Conservation (phyloP, 306 rosid genomes). For the Rosa multiflora region DNA sequence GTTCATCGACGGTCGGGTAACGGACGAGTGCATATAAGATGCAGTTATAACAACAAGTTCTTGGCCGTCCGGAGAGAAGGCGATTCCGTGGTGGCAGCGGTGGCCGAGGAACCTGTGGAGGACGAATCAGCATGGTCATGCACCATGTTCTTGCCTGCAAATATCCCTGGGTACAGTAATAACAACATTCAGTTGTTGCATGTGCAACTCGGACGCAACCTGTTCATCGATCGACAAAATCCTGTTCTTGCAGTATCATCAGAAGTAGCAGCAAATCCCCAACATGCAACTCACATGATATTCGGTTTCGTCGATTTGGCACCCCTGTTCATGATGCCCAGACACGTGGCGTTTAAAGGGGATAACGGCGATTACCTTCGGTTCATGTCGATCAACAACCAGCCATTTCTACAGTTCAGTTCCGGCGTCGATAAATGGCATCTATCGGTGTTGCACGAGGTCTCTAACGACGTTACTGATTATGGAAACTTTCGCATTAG, state of each 20-base stretch:
- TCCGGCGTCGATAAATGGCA: neutral
- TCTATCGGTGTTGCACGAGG: neutral
- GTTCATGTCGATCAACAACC: neutral
- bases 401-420: neutral
- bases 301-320: neutral
- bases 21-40: constrained; percentile 1
- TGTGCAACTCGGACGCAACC: neutral
- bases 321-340: neutral
- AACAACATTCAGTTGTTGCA: neutral
- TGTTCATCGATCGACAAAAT: neutral
- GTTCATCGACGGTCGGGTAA: neutral
- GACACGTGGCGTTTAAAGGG: neutral
- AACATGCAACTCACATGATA: neutral
- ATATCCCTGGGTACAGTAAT: neutral
- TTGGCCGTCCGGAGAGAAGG: neutral
- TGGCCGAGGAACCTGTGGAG: neutral
- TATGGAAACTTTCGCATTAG: neutral
- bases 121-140: neutral
- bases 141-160: neutral
- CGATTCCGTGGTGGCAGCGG: neutral
- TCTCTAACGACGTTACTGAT: neutral
- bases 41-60: neutral
- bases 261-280: neutral
- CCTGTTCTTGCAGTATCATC: neutral
- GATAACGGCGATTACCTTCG: neutral